Percentiles rank a stretch among this genome's conserved stretches.
phyloP scores from a whole-genome alignment of 768 basidiomycete species.

The Podaxis sp. region DNA sequence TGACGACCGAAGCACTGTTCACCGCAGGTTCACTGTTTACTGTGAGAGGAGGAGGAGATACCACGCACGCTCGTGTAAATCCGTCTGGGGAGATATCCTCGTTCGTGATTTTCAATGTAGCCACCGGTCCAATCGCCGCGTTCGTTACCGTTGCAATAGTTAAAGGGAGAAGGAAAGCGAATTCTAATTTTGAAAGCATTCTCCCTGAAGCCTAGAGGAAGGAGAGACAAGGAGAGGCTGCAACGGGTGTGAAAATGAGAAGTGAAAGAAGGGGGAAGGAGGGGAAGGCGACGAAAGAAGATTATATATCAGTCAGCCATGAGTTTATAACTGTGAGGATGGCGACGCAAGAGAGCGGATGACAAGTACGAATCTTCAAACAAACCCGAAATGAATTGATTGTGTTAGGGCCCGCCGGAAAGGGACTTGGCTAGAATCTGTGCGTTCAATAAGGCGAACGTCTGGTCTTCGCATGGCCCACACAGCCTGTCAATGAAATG shows the following conservation, averaged over 20 bases:
- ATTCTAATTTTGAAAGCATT: background rate
- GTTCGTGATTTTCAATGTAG: conserved; percentile 21
- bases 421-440: background rate
- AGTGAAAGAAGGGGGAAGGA: background rate
- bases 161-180: background rate
- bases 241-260: background rate
- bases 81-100: conserved; percentile 23
- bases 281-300: background rate
- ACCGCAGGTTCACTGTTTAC: background rate
- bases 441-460: background rate
- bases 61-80: conserved; percentile 13
- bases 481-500: too few species aligned
- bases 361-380: too few species aligned
- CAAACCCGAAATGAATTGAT: background rate
- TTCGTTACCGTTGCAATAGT: background rate
- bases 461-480: background rate
- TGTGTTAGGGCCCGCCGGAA: background rate
- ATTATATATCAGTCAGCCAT: background rate
- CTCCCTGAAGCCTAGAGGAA: background rate
- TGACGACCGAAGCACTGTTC: conserved; percentile 25
- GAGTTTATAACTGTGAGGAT: background rate
- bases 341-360: background rate
- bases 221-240: background rate
- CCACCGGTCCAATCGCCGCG: conserved; percentile 16
- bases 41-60: background rate